A percentile compares a stretch with the other conserved stretches of the same genome.
phyloP scores from a whole-genome alignment of 2,329 filamentous ascomycete genomes.

The Botrytis deweyae region DNA sequence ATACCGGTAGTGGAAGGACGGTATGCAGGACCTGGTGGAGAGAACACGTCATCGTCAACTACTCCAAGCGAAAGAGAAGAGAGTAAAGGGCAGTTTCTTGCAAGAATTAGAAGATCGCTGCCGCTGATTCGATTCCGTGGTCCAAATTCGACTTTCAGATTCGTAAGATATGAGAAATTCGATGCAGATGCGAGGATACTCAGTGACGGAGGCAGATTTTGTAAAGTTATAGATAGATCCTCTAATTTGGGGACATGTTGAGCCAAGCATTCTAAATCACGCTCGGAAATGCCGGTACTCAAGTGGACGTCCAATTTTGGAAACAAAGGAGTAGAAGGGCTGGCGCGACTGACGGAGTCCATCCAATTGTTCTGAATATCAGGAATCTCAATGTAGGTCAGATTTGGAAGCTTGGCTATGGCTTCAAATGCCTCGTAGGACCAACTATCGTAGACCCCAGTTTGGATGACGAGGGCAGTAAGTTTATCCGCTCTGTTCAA shows the following conservation, averaged over 20 bases:
- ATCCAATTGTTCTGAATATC: background rate
- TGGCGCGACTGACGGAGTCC: background rate
- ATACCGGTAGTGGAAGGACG: background rate
- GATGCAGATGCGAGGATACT: constrained; percentile 10
- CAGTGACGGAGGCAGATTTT: background rate
- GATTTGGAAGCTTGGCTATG: background rate
- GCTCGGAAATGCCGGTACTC: background rate
- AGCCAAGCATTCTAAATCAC: background rate
- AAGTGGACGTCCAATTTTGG: background rate
- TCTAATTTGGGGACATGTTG: background rate
- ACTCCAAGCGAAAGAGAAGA: background rate
- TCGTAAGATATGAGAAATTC: background rate
- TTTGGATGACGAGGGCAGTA: background rate
- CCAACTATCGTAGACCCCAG: background rate
- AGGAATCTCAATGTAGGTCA: background rate
- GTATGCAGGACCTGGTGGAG: background rate
- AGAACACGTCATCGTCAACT: background rate
- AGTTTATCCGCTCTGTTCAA: background rate
- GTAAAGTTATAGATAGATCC: background rate
- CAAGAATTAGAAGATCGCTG: background rate
- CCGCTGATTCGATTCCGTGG: background rate
- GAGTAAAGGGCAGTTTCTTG: background rate
- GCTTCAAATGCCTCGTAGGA: constrained; percentile 3
- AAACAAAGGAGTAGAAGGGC: background rate
- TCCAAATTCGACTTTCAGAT: background rate